phyloP scores from a whole-genome alignment of 306 rosid genomes.

The cucumber (Cucumis sativus) region Cucumber_9930_V3 NC_026655.2:3510001-3510500 shows the following conservation, averaged over 20 bases:
- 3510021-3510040: conserved; percentile 7
- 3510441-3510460: conserved; percentile 40
- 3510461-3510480: conserved; percentile 93
- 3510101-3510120: conserved; percentile 99
- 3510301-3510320: conserved; percentile 51
- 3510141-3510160: background rate
- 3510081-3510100: conserved; percentile 77
- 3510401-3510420: background rate
- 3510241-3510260: conserved; percentile 93
- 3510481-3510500: conserved; percentile 94
- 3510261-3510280: conserved; percentile 88
- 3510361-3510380: background rate
- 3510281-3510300: conserved; percentile 82
- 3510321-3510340: background rate
- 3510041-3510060: conserved; percentile 93
- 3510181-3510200: background rate
- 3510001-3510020: background rate
- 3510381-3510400: background rate
- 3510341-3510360: background rate
- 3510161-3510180: background rate
- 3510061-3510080: conserved; percentile 93
- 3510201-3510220: conserved; percentile 9
- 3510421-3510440: background rate
- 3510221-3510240: conserved; percentile 90
- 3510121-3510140: conserved; percentile 10